Evolutionary conservation across 306 rosid genomes (phyloP).

Genomic region (Lathyrus tuberosus): DNA sequence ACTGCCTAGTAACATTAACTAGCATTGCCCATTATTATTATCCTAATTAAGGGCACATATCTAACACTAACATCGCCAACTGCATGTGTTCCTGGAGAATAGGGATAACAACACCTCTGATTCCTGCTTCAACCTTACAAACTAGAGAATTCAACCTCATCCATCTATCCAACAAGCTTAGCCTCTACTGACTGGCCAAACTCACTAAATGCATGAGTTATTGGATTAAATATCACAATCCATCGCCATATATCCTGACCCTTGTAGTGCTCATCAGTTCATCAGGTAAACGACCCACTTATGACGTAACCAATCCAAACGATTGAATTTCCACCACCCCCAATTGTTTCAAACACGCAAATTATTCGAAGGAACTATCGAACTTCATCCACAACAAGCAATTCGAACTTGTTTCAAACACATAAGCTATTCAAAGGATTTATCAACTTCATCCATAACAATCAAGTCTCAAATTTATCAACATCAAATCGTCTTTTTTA

Average conservation of each 20-base stretch:
- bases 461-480: not conserved
- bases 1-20: slow-evolving; percentile 2
- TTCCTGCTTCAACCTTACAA: too few species aligned
- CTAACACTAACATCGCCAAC: not conserved
- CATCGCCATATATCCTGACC: not conserved
- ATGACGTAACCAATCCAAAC: not conserved
- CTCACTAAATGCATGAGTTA: not conserved
- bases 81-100: not conserved
- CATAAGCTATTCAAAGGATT: not conserved
- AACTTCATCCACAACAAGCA: not conserved
- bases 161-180: too few species aligned
- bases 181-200: not conserved
- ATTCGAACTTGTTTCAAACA: not conserved
- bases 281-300: not conserved
- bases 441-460: not conserved
- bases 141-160: too few species aligned
- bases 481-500: not conserved
- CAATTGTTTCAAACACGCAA: not conserved
- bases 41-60: not conserved
- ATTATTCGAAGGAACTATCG: not conserved
- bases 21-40: not conserved
- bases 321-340: not conserved
- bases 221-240: not conserved
- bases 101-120: too few species aligned
- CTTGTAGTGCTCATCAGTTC: not conserved